Percentiles rank a stretch among this genome's conserved stretches.
These are phyloP conservation scores for Protomyces gravidus DNA, from an alignment of 1,139 yeast species.

Conservation along the genomic window DNA sequence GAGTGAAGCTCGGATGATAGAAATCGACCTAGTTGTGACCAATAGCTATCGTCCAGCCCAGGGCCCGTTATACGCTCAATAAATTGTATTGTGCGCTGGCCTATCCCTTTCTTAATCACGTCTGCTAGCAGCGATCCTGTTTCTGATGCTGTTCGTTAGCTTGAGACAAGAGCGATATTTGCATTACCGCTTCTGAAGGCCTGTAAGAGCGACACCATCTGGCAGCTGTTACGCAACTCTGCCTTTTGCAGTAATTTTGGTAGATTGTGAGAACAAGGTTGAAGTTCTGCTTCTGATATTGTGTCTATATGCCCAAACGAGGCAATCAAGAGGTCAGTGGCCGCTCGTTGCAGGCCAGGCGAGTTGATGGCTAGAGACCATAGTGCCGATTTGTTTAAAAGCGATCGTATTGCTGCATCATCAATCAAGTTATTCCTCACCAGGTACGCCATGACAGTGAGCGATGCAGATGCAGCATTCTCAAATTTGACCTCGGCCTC, in stretches of 20 bases:
- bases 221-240: not conserved
- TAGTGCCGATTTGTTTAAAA: not conserved
- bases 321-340: too few species aligned
- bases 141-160: too few species aligned
- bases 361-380: too few species aligned
- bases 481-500: constrained; percentile 29
- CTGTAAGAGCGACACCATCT: not conserved
- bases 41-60: not conserved
- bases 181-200: not conserved
- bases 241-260: not conserved
- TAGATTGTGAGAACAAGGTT: not conserved
- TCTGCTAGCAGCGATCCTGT: not conserved
- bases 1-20: not conserved
- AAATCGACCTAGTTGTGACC: not conserved
- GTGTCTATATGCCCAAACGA: too few species aligned
- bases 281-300: not conserved
- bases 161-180: too few species aligned
- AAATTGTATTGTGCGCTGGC: not conserved
- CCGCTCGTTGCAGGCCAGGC: too few species aligned
- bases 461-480: constrained; percentile 3
- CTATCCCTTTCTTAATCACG: not conserved
- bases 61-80: not conserved
- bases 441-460: constrained; percentile 2
- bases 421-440: too few species aligned
- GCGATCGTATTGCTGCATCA: too few species aligned